phyloP scores from a whole-genome alignment of 768 basidiomycete genomes.

The Agaricus blazei region DNA sequence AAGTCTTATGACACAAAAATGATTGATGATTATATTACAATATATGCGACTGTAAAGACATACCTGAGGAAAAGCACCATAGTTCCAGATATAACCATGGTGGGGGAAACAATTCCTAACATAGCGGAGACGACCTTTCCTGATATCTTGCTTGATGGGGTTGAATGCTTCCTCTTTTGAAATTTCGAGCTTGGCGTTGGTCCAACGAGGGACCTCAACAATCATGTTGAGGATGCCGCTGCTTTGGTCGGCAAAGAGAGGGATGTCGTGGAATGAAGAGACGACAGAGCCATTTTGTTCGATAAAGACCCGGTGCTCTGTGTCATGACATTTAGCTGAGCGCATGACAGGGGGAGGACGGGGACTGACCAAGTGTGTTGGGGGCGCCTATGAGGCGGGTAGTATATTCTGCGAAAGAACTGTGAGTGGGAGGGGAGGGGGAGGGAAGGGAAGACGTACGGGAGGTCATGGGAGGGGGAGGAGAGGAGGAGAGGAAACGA shows the following conservation, averaged over 20 bases:
- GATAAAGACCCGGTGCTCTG: slow-evolving; percentile 94
- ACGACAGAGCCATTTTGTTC: slow-evolving; percentile 84
- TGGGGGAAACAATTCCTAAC: slow-evolving; percentile 99
- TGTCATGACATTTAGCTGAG: slow-evolving; percentile 17
- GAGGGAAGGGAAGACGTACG: slow-evolving; percentile 32
- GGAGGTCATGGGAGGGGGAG: slow-evolving; percentile 40
- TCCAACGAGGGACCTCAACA: slow-evolving; percentile 98
- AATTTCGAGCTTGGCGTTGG: slow-evolving; percentile 99
- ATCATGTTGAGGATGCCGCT: slow-evolving; percentile 98
- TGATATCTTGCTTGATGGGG: slow-evolving; percentile 99
- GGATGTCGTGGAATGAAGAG: slow-evolving; percentile 93
- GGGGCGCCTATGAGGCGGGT: slow-evolving; percentile 80
- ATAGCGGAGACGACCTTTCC: slow-evolving; percentile 92
- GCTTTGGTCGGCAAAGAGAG: slow-evolving; percentile 94
- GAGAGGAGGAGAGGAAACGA: slow-evolving; percentile 38
- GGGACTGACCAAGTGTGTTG: slow-evolving; percentile 82
- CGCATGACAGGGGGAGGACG: slow-evolving; percentile 14
- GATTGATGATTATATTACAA: not conserved
- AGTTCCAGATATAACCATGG: slow-evolving; percentile 99
- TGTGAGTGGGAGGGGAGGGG: slow-evolving; percentile 13
- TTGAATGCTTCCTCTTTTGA: slow-evolving; percentile 98
- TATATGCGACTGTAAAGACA: slow-evolving; percentile 16
- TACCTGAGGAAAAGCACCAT: slow-evolving; percentile 98
- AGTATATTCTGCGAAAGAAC: slow-evolving; percentile 47
- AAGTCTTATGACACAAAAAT: slow-evolving; percentile 55